phyloP scores from a whole-genome alignment of 192 early-diverging fungal species.

The Entomortierella chlamydospora region DNA sequence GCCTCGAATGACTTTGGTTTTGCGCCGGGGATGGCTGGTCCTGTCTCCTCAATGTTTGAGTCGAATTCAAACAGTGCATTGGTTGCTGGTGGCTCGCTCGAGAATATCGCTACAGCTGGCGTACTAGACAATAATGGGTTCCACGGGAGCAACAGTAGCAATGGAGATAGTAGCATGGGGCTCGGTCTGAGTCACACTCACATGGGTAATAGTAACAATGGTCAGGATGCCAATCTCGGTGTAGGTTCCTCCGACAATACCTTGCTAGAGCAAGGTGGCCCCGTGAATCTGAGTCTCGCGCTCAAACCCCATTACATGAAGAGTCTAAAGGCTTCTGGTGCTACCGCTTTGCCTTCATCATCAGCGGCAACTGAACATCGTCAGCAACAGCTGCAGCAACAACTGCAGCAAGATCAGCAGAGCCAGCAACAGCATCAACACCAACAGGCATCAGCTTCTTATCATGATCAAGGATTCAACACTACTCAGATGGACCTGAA shows the following conservation, averaged over 20 bases:
- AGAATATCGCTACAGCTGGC: background rate
- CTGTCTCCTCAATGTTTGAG: conserved; percentile 41
- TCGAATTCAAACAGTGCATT: conserved; percentile 9
- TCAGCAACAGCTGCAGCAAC: conserved; percentile 14
- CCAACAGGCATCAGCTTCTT: conserved; percentile 20
- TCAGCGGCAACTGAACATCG: background rate
- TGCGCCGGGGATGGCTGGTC: conserved; percentile 29
- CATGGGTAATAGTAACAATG: conserved; percentile 8
- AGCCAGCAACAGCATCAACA: conserved; percentile 14
- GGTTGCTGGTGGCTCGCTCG: background rate
- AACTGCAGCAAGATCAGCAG: conserved; percentile 14
- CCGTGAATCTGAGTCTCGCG: conserved; percentile 23
- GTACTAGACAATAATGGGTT: conserved; percentile 15
- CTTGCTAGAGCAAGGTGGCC: conserved; percentile 10
- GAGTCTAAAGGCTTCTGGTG: conserved; percentile 28
- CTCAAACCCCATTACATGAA: conserved; percentile 42
- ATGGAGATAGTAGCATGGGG: conserved; percentile 1
- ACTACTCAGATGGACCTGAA: conserved; percentile 22
- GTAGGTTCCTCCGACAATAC: conserved; percentile 3
- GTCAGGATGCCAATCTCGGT: background rate
- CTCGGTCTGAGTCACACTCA: background rate
- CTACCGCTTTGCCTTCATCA: background rate
- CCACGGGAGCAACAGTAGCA: conserved; percentile 12
- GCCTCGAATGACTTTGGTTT: conserved; percentile 46
- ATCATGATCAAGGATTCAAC: conserved; percentile 17